Evolutionary conservation across 257 asterid genomes (phyloP).

Genomic region (Paraleonurus japonicus): DNA sequence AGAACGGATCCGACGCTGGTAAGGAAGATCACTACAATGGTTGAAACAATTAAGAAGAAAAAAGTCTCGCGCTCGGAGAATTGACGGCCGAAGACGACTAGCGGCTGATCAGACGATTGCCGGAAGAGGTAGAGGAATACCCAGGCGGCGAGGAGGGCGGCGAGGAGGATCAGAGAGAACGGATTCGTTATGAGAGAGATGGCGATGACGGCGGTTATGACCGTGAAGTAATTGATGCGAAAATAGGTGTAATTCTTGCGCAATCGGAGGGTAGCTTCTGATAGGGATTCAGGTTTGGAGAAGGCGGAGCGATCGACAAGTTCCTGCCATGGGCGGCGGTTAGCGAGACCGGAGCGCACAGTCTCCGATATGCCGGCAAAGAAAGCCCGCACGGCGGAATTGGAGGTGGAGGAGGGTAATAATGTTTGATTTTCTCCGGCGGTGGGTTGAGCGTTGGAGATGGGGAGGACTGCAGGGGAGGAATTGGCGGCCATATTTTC

Average conservation of each 20-base stretch:
- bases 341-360: constrained; percentile 54
- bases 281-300: constrained; percentile 73
- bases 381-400: constrained; percentile 53
- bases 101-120: constrained; percentile 75
- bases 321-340: constrained; percentile 86
- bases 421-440: constrained; percentile 34
- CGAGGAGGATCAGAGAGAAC: constrained; percentile 65
- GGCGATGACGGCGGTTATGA: constrained; percentile 55
- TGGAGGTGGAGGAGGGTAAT: constrained; percentile 22
- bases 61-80: constrained; percentile 82
- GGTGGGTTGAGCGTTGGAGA: constrained; percentile 50
- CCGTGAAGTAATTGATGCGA: constrained; percentile 63
- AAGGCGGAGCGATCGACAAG: constrained; percentile 69
- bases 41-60: constrained; percentile 38
- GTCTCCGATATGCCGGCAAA: constrained; percentile 46
- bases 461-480: constrained; percentile 71
- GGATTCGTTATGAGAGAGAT: constrained; percentile 65
- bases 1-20: constrained; percentile 93
- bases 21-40: constrained; percentile 60
- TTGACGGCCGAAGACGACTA: constrained; percentile 68
- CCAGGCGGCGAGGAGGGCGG: constrained; percentile 81
- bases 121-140: constrained; percentile 84
- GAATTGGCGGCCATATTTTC: constrained; percentile 46
- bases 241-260: constrained; percentile 70
- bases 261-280: constrained; percentile 71